Conservation (phyloP, 1,139 yeast genomes). For the Meyerozyma guilliermondii region DNA sequence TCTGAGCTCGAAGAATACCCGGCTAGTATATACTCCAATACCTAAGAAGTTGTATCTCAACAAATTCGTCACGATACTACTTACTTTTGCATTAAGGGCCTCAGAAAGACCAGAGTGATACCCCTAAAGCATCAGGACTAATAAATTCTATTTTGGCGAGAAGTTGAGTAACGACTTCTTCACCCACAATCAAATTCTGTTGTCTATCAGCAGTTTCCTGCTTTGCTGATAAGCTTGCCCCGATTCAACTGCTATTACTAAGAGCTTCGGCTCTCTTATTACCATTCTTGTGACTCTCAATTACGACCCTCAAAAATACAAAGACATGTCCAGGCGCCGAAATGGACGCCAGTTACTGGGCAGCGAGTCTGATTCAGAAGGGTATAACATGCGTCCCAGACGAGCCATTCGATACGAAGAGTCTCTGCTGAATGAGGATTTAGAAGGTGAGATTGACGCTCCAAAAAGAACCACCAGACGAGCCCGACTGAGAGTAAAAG, state of each 20-base stretch:
- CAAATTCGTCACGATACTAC: too few species aligned
- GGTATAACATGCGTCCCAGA: constrained; percentile 7
- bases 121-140: too few species aligned
- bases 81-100: too few species aligned
- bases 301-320: not conserved
- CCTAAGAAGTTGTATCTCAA: too few species aligned
- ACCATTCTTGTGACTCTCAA: not conserved
- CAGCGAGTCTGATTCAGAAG: constrained; percentile 11
- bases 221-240: not conserved
- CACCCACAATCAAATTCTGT: too few species aligned
- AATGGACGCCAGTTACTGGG: constrained; percentile 17
- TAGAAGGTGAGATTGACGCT: constrained; percentile 11
- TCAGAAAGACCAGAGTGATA: too few species aligned
- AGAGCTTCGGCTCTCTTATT: not conserved
- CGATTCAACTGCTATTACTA: not conserved
- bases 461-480: constrained; percentile 7
- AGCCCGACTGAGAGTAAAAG: constrained; percentile 6
- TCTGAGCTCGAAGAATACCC: not conserved
- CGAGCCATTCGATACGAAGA: constrained; percentile 3
- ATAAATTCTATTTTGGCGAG: too few species aligned
- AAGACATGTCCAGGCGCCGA: constrained; percentile 9
- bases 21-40: too few species aligned
- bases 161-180: too few species aligned
- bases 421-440: constrained; percentile 12
- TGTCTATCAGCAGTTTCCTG: too few species aligned